Evolutionary conservation across 192 early-diverging fungal genomes (phyloP), one percentile per base, ranked within the genome.

Genomic region (Umbelopsis vinacea): DNA sequence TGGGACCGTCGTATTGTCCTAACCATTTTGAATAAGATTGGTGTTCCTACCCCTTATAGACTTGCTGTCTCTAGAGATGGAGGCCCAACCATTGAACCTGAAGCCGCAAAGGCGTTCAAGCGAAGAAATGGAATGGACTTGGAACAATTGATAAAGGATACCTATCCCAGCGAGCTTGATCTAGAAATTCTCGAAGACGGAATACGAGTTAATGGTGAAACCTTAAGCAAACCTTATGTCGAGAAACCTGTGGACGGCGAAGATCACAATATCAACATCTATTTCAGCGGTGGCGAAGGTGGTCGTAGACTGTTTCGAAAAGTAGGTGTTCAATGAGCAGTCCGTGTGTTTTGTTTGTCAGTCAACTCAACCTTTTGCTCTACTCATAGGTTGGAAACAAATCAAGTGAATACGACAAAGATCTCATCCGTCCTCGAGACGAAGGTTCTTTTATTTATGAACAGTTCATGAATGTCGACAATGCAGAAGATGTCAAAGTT

Each of bases 211-310:
- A 93, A 92, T 19, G 83, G 86, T n/a, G 74, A 89, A 70, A 83
- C 78, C 17, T 83, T 98, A 6, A 83, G 81, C 70, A 99, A 99
- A 78, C 96, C 97, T 14, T 99, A 97, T 86, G 96, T 99, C 15
- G 97, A 99, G 73, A 99, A 99, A 74, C 97, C 97, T 12, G 91
- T 93, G 3, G 89, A 91, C 37, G 93, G 96, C 24, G 97, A 99
- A 77, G 90, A 99, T 76, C 97, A 99, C 82, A 97, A 97, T 72
- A 95, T 99, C 60, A 89, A 92, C 83, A 96, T 99, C 48, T 97
- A 99, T 84, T 99, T 95, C 78, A 83, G 90, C 17, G 75, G 82
- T 17, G 97, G 96, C 29, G 97, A 96, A 69, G 93, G 93, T 12
- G 88, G 85, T 23, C 85, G 94, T 47, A 81, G 84, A 38, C 82